These are phyloP conservation scores for Isoetes taiwanensis DNA, from an alignment of 75 land plant species.

Conservation along the genomic window DNA sequence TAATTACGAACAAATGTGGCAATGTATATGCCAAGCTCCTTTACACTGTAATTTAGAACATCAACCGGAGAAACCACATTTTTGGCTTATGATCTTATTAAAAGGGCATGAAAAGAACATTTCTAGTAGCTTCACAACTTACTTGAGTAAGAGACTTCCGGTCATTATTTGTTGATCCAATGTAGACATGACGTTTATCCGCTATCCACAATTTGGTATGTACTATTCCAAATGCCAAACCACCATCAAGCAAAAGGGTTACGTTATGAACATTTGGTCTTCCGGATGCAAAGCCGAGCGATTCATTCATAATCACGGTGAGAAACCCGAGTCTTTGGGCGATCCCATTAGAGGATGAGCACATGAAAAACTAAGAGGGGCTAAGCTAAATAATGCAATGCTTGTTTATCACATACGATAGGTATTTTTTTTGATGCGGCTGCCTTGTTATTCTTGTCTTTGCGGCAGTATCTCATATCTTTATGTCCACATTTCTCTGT, in stretches of 20 bases:
- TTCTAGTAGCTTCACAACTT: not conserved
- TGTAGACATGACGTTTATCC: slow-evolving; percentile 47
- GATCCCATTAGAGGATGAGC: too few relatives aligned
- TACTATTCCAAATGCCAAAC: slow-evolving; percentile 79
- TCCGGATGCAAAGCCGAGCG: slow-evolving; percentile 59
- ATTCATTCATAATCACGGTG: slow-evolving; percentile 60
- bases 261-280: slow-evolving; percentile 57
- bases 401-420: too few relatives aligned
- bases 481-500: too few relatives aligned
- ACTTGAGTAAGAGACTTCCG: slow-evolving; percentile 97
- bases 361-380: too few relatives aligned
- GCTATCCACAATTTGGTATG: slow-evolving; percentile 89
- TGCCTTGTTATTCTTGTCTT: too few relatives aligned
- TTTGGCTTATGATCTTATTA: too few relatives aligned
- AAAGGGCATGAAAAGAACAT: too few relatives aligned
- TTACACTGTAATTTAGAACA: too few relatives aligned
- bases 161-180: slow-evolving; percentile 88
- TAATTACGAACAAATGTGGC: slow-evolving; percentile 37
- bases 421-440: too few relatives aligned
- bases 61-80: too few relatives aligned
- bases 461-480: too few relatives aligned
- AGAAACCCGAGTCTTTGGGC: slow-evolving; percentile 61
- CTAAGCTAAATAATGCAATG: too few relatives aligned
- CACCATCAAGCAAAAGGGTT: slow-evolving; percentile 41
- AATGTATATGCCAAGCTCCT: slow-evolving; percentile 75